Evolutionary conservation across 257 asterid species (phyloP), one percentile per base, ranked within the genome.

Genomic region (Pogostemon cablin): DNA sequence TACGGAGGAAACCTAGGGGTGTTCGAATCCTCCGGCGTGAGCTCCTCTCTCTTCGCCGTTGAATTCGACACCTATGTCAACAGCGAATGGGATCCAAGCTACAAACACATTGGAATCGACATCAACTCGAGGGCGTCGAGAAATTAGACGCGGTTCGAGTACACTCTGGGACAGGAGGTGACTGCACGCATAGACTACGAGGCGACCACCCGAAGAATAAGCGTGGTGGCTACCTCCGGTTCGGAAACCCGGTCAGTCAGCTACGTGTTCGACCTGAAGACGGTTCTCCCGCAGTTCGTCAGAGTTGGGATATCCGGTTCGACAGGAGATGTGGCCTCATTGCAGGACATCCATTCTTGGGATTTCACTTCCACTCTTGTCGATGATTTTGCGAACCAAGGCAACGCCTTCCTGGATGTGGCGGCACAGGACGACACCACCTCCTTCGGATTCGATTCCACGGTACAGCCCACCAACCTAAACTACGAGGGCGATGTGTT

Each of bases 181-280:
- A 38, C 34, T 4, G 65, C 48, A 0, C 17, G 9, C 3, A 60
- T 60, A 38, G 6, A 12, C 34, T 60, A 60, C 34, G 34, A 4
- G 5, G 2, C 65, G 2, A 1, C 0, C 6, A 60, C 65, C 3
- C 38, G 48, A 6, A 38, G 2, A 5, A 60, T 60, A 37, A 60
- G 5, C 1, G 65, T 60, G 1, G 4, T 1, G 5, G 34, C 48
- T 5, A 11, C 6, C 3, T 10, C 5, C 9, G 65, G 32, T 0
- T 2, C 5, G 7, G 0, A 5, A 6, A 5, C 2, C 0, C n/a
- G 10, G 4, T 3, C 10, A 11, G 11, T 60, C 34, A 37, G 47
- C 48, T 12, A 60, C 41, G 75, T 37, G 4, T 35, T 11, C 9
- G 60, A 70, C 64, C 15, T 71, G 68, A 71, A 32, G 48, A 71